Evolutionary conservation across 2,329 filamentous ascomycete species (phyloP), one percentile per base, ranked within the genome.

Genomic region (Trichoderma semiorbis): DNA sequence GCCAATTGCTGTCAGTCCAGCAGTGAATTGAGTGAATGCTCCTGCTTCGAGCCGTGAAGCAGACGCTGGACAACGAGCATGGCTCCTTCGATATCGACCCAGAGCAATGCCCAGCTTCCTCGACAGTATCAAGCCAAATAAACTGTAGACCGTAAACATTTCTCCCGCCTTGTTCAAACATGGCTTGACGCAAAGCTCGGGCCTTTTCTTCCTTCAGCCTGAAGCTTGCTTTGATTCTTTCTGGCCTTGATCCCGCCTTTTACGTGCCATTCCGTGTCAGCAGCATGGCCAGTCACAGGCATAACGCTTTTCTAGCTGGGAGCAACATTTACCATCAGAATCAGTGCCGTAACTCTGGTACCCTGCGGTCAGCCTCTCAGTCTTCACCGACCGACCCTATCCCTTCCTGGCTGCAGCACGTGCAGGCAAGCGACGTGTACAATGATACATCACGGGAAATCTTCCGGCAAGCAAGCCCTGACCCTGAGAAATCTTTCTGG

Each of bases 161-260:
- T 7, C 14, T n/a, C 18, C 12, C 7, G 6, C n/a, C 50, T 16
- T 36, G 14, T 24, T 21, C 7, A n/a, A 24, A n/a, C 24, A n/a
- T n/a, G 55, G 32, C 26, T 24, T 16, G 14, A 21, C 24, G 18
- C 57, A 28, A 30, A 50, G 57, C 57, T 32, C 16, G 12, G 32
- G n/a, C 26, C 21, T n/a, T 61, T 69, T 26, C 16, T 16, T 24
- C 57, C 8, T 53, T 39, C 16, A 36, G 36, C 26, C 30, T 47
- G 10, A 21, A 47, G 34, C 39, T 50, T 57, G 26, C 32, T 68
- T 72, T 69, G 71, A 72, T 72, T 69, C 61, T 72, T 72, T 61
- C 43, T 32, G 21, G 18, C 8, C 16, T 55, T 21, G 47, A 62
- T 50, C 39, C 24, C n/a, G 24, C 34, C 24, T 53, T 58, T 18